These are phyloP conservation scores for Solanum dulcamara DNA, from an alignment of 257 asterid genomes.

Conservation along the genomic window DNA sequence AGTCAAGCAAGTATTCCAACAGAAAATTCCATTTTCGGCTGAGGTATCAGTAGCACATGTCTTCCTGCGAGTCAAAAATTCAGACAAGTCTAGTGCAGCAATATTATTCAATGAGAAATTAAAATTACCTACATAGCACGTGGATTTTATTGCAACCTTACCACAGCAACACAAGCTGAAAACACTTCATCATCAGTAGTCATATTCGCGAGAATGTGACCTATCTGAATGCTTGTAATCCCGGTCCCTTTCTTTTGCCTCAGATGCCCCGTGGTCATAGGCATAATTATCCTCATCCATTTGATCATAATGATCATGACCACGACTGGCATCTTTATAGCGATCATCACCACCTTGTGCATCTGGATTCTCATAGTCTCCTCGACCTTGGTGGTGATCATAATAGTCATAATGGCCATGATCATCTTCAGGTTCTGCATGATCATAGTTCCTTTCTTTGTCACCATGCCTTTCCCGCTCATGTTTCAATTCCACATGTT, in stretches of 20 bases:
- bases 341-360: slow-evolving; percentile 47
- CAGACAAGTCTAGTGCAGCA: background rate
- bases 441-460: slow-evolving; percentile 31
- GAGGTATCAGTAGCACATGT: background rate
- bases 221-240: slow-evolving; percentile 38
- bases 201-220: slow-evolving; percentile 43
- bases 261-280: slow-evolving; percentile 43
- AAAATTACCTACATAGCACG: background rate
- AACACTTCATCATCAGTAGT: background rate
- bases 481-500: slow-evolving; percentile 28
- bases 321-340: slow-evolving; percentile 40
- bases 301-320: slow-evolving; percentile 52
- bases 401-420: slow-evolving; percentile 50
- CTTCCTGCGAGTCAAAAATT: background rate
- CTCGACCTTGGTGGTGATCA: slow-evolving; percentile 37
- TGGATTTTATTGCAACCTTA: background rate
- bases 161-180: background rate
- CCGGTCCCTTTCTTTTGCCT: slow-evolving; percentile 38
- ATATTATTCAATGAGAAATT: background rate
- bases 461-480: slow-evolving; percentile 23
- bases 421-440: slow-evolving; percentile 35
- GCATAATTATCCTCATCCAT: slow-evolving; percentile 71
- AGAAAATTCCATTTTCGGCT: background rate
- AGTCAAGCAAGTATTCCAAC: background rate
- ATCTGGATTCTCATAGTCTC: slow-evolving; percentile 29